Percentiles rank a stretch among this genome's conserved stretches.
Conservation (phyloP, 2,329 filamentous ascomycete genomes). For the Escovopsis sp. region DNA sequence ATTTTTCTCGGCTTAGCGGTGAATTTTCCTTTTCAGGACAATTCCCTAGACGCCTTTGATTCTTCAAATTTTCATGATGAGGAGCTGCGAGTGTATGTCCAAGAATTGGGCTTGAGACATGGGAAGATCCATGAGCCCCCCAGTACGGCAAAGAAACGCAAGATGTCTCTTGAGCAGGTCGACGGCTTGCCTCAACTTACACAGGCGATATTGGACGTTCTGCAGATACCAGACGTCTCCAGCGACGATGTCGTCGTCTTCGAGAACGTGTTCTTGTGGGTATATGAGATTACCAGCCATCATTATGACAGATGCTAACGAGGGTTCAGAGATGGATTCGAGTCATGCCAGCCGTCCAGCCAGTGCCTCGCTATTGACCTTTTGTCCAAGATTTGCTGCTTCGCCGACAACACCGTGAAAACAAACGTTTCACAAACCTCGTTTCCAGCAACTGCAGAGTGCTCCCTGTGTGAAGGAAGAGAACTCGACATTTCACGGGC, state of each 20-base stretch:
- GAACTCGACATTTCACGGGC: not conserved
- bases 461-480: constrained; percentile 14
- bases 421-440: not conserved
- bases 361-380: constrained; percentile 39
- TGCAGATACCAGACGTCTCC: constrained; percentile 12
- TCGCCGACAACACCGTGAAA: constrained; percentile 4
- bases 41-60: constrained; percentile 11
- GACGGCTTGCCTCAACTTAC: constrained; percentile 10
- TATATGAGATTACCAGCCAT: constrained; percentile 7
- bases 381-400: constrained; percentile 35
- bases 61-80: constrained; percentile 17
- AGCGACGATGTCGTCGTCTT: constrained; percentile 15
- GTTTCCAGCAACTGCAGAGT: constrained; percentile 5
- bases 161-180: constrained; percentile 9
- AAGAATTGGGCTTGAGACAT: constrained; percentile 16
- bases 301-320: constrained; percentile 8
- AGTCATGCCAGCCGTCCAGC: constrained; percentile 29
- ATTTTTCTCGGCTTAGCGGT: constrained; percentile 16
- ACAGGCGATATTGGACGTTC: constrained; percentile 13
- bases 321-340: constrained; percentile 22
- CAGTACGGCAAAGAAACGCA: constrained; percentile 16
- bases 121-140: constrained; percentile 3
- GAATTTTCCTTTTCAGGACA: constrained; percentile 7
- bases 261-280: constrained; percentile 32
- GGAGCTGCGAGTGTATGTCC: constrained; percentile 15